Percentiles rank a stretch among this genome's conserved stretches.
Evolutionary conservation across 495 filamentous ascomycete species (phyloP).

Genomic region (Penicillium goetzii): DNA sequence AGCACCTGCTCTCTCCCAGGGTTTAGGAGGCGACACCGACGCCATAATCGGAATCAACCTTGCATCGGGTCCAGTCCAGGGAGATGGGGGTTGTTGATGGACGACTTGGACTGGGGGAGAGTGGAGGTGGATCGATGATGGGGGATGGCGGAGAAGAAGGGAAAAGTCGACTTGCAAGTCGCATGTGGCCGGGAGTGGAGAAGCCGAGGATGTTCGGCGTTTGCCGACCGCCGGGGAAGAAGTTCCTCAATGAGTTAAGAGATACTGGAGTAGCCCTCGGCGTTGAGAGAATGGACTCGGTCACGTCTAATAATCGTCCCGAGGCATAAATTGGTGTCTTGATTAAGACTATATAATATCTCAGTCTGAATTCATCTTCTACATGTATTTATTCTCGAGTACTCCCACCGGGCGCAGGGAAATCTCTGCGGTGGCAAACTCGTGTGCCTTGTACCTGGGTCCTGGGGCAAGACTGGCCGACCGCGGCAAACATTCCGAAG

Average conservation of each 20-base stretch:
- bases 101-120: slow-evolving; percentile 3
- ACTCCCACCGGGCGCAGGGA: neutral
- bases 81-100: neutral
- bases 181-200: slow-evolving; percentile 40
- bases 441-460: neutral
- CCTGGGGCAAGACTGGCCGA: slow-evolving; percentile 1
- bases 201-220: slow-evolving; percentile 38
- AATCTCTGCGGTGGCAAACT: slow-evolving; percentile 31
- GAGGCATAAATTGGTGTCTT: neutral
- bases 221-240: slow-evolving; percentile 19
- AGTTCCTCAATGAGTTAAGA: neutral
- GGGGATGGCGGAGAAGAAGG: slow-evolving; percentile 19
- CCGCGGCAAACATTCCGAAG: slow-evolving; percentile 16
- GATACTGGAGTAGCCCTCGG: slow-evolving; percentile 1
- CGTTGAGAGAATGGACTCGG: neutral
- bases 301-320: neutral
- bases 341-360: neutral
- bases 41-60: slow-evolving; percentile 45
- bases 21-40: slow-evolving; percentile 86
- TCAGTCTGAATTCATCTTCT: neutral
- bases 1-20: slow-evolving; percentile 85
- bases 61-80: slow-evolving; percentile 34
- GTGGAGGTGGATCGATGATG: slow-evolving; percentile 23
- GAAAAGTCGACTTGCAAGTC: slow-evolving; percentile 19
- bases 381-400: neutral